Evolutionary conservation across 75 land plant genomes (phyloP), one percentile per base, ranked within the genome.

Genomic region (Isoetes taiwanensis): DNA sequence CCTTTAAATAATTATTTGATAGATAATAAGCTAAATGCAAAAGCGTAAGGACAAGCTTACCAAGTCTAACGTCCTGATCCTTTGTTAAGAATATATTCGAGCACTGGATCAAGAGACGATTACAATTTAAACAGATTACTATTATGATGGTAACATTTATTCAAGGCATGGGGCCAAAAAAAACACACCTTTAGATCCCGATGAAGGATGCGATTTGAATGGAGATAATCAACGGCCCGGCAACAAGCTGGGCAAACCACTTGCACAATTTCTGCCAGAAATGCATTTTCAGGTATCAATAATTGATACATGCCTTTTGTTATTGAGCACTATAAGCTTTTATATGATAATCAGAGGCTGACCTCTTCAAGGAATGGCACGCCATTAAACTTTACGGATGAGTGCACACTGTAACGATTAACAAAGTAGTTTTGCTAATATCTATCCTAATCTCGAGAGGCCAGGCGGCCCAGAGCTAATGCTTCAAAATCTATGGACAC

Each of bases 41-140:
- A n/a, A n/a, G n/a, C 16, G 16, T n/a, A 19, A n/a, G 4, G 25
- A 19, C 16, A 19, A n/a, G 19, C 54, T 43, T 72, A 76, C 80
- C 80, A 1, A 83, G 71, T 25, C 77, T 55, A 14, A 83, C 57
- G 30, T 76, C 78, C 32, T 64, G 66, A 0, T 74, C 80, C 72
- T 79, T 83, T 33, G 87, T 83, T 21, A 83, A 64, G 54, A 83
- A 83, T 54, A 83, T 83, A 61, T 83, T 83, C 24, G 87, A 79
- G 30, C 76, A 76, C 87, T 83, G 78, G 14, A 37, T 9, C 17
- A 1, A 31, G 60, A 43, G 24, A 23, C 16, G 2, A 43, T 3
- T 25, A n/a, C 27, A 41, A 43, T 43, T 30, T 27, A 31, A 23
- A 59, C 1, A 50, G 2, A 6, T 25, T 3, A 29, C 42, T 69